Base-by-base conservation (phyloP, 2,329 filamentous ascomycete genomes). In the Moelleriella libera region DNA sequence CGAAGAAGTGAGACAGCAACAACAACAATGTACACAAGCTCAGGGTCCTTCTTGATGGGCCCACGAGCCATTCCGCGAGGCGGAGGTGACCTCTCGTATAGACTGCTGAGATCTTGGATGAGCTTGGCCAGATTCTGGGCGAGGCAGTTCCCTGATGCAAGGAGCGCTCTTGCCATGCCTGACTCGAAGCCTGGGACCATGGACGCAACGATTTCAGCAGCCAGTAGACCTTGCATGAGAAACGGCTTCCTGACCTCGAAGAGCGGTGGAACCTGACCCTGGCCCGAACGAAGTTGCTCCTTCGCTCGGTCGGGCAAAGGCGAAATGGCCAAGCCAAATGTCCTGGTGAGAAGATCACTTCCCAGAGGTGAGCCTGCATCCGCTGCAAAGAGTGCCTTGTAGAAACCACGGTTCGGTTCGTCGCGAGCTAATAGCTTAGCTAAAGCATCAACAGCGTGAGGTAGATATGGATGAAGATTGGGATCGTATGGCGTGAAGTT, bases 391-490 rank as follows among this genome's bases (percentile, higher is more conserved):
- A 97, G 83, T 41, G 78, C 72, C 61, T 84, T 85, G 69, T 89
- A 97, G 56, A 85, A 82, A 3, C 80, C 81, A 51, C 92, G 74
- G 57, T 98, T 98, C 0, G 92, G 90, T 55, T 97, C 90, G 60
- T 97, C 92, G 46, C 89, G 78, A 4, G 92, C 90, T 30, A 98
- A 72, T 3, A 98, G 71, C 63, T 97, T 97, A 2, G 92, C 90
- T 30, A 97, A 69, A 44, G 85, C 84, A 61, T 98, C 92, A 14
- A 97, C 79, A 1, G 92, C 92, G 39, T 87, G 80, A 3, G 90
- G 89, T 1, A 95, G 78, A 61, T 97, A 97, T 41, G 83, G 82
- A 61, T 98, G 90, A 31, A 88, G 67, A 8, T 76, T 70, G 0
- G 92, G 87, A 47, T 89, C 83, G 61, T 90, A 97, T 4, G 80